Percentiles rank a stretch among this genome's conserved stretches.
phyloP scores from a whole-genome alignment of 169 alveolate genomes.

The Plasmodium gonderi region DNA sequence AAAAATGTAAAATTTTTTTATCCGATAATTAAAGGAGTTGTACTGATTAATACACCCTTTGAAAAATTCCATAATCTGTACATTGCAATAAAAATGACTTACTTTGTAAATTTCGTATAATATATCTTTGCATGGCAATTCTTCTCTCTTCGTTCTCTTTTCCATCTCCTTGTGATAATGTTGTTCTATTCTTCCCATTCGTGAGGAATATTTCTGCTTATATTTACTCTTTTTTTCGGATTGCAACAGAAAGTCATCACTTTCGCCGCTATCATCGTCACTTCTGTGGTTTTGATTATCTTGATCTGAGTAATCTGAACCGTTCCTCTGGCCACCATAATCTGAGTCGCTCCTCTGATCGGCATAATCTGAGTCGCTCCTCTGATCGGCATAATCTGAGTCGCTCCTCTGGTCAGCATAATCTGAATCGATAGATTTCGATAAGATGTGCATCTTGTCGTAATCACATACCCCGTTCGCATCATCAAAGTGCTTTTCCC shows the following conservation, averaged over 20 bases:
- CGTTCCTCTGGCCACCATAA: no score
- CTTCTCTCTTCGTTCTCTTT: slow-evolving; percentile 10
- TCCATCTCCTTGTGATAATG: slow-evolving; percentile 7
- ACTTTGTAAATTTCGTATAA: slow-evolving; percentile 40
- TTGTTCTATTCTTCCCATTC: slow-evolving; percentile 6
- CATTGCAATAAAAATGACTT: slow-evolving; percentile 60
- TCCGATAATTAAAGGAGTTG: slow-evolving; percentile 16
- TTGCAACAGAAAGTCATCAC: not conserved
- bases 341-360: no score
- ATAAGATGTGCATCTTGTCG: no score
- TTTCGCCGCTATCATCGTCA: not conserved
- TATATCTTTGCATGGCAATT: not conserved
- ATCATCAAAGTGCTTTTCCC: no score
- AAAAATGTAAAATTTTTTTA: slow-evolving; percentile 21
- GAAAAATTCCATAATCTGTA: slow-evolving; percentile 29
- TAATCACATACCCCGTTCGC: no score
- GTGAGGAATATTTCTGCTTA: not conserved
- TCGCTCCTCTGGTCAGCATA: no score
- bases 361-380: no score
- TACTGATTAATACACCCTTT: slow-evolving; percentile 56
- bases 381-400: no score
- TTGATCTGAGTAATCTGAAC: no score
- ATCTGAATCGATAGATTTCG: no score
- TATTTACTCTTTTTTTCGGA: not conserved
- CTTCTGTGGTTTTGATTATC: not conserved